phyloP scores from a whole-genome alignment of 192 early-diverging fungal species.

The Coemansia sp. region DNA sequence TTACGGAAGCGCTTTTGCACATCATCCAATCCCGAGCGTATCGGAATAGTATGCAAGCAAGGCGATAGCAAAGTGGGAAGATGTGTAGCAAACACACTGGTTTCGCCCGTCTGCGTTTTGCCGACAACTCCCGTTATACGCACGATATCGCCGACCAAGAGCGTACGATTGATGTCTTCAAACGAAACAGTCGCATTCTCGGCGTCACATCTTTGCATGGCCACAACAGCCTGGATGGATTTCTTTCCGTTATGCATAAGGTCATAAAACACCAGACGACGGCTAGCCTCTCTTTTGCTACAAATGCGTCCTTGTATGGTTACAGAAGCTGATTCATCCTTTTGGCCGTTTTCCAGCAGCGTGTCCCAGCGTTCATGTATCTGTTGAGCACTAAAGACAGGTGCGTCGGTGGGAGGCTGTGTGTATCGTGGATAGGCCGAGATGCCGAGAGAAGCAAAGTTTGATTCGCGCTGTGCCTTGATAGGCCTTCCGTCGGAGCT shows the following conservation, averaged over 20 bases:
- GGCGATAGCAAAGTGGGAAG: conserved; percentile 59
- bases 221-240: conserved; percentile 61
- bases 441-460: not conserved
- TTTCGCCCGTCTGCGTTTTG: conserved; percentile 65
- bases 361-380: conserved; percentile 3
- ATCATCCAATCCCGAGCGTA: conserved; percentile 56
- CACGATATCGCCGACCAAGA: conserved; percentile 65
- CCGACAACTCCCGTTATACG: conserved; percentile 62
- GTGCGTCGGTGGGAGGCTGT: not conserved
- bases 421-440: conserved; percentile 1
- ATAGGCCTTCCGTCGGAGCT: not conserved
- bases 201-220: conserved; percentile 22
- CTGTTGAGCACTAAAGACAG: not conserved
- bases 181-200: conserved; percentile 21
- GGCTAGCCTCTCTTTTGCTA: conserved; percentile 66
- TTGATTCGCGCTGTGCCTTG: not conserved
- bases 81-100: conserved; percentile 60
- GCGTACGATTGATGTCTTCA: conserved; percentile 30
- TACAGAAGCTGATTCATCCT: not conserved
- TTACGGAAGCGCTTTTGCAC: conserved; percentile 68
- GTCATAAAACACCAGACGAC: conserved; percentile 72
- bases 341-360: not conserved
- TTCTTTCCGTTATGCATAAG: conserved; percentile 55
- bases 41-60: conserved; percentile 67
- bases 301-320: conserved; percentile 59